phyloP scores from a whole-genome alignment of 441 rosid species.

The Codiaeum variegatum region DNA sequence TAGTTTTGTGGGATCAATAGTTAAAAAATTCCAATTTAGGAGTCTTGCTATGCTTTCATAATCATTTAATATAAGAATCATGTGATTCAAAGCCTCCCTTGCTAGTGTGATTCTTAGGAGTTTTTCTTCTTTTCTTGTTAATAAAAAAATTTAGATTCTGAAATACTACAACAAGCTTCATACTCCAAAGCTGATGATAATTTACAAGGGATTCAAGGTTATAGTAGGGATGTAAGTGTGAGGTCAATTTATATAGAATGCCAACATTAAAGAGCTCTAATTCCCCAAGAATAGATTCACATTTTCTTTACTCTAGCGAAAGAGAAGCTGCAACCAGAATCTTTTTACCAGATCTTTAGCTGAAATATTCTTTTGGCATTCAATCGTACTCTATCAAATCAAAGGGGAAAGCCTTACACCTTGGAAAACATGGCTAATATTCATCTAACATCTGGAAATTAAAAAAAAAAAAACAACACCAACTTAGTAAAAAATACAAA shows the following conservation, averaged over 20 bases:
- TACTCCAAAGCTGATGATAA: neutral
- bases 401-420: neutral
- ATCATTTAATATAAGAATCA: too few relatives aligned
- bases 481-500: neutral
- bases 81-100: too few relatives aligned
- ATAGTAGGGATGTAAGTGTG: neutral
- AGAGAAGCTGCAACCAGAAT: neutral
- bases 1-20: too few relatives aligned
- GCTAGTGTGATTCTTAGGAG: too few relatives aligned
- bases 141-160: too few relatives aligned
- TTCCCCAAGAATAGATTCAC: neutral
- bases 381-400: neutral
- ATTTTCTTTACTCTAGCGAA: neutral
- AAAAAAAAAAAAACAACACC: neutral
- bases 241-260: neutral
- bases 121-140: too few relatives aligned
- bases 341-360: neutral
- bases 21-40: too few relatives aligned
- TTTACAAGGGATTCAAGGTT: neutral
- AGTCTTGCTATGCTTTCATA: too few relatives aligned
- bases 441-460: neutral
- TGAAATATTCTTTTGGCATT: neutral
- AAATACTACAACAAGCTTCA: too few relatives aligned
- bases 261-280: neutral
- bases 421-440: neutral